Conservation (phyloP, 1,284 basidiomycete genomes). For the Rhodotorula sp. region DNA sequence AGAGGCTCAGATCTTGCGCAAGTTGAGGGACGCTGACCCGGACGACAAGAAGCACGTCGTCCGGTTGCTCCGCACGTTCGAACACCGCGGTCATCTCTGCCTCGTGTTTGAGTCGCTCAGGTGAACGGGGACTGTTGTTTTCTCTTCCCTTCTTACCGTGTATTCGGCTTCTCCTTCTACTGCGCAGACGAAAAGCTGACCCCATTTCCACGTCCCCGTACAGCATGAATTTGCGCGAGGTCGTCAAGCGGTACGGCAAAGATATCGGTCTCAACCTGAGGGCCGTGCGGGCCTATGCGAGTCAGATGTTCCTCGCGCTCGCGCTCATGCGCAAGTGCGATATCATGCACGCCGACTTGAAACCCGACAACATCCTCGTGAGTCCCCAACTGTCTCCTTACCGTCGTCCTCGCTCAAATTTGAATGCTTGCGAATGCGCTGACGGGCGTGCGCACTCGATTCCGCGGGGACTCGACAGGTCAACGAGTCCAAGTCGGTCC, state of each 20-base stretch:
- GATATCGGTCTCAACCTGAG: slow-evolving; percentile 94
- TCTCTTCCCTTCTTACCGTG: no score
- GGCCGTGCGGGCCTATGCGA: slow-evolving; percentile 95
- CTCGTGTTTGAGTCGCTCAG: slow-evolving; percentile 93
- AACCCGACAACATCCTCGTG: slow-evolving; percentile 92
- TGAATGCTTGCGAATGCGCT: not conserved
- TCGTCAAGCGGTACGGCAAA: slow-evolving; percentile 98
- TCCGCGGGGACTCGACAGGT: slow-evolving; percentile 58
- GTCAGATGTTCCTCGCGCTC: slow-evolving; percentile 88
- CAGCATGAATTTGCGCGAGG: slow-evolving; percentile 97
- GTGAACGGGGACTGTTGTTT: no score
- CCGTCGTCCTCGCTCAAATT: not conserved
- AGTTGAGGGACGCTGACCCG: slow-evolving; percentile 81
- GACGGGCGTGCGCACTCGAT: not conserved
- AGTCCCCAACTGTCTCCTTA: slow-evolving; percentile 44
- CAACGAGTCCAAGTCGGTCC: slow-evolving; percentile 86
- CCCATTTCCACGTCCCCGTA: no score
- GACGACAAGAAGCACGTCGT: slow-evolving; percentile 96
- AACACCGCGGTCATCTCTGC: slow-evolving; percentile 93
- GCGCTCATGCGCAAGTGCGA: slow-evolving; percentile 81
- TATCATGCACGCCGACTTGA: slow-evolving; percentile 97
- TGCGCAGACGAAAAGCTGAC: no score
- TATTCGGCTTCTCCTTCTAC: no score
- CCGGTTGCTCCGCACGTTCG: slow-evolving; percentile 86
- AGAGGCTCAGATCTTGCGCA: slow-evolving; percentile 83